Base-by-base conservation (phyloP, 257 asterid genomes). In the Mitragyna speciosa region DNA sequence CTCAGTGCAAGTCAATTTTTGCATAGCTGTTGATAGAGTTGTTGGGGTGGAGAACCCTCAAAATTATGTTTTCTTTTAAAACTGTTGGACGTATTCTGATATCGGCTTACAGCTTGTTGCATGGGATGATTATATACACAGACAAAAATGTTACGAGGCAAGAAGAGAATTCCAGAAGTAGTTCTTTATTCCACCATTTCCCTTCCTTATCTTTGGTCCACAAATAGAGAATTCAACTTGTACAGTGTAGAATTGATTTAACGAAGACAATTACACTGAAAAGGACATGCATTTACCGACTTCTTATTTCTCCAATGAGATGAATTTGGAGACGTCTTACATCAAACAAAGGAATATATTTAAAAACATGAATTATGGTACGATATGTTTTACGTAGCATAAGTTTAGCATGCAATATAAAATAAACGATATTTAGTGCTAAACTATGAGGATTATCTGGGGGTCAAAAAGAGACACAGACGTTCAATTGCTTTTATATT, bases 211-310 rank as follows among this genome's bases (percentile, higher is more conserved):
- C 10, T 22, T 68, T 68, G 83, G 86, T 75, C 83, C 83, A 74
- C 85, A 76, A 15, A 41, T 41, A 36, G 7, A 7, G 36, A 30
- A 30, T 41, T 7, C 28, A 33, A 33, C 33, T 15, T 5, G 12
- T 31, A 33, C n/a, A 33, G 14, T 30, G 31, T 45, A 14, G 58
- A n/a, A 26, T 78, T 78, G 76, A 51, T 36, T 28, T 54, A 72
- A 56, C 66, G 19, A 71, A 54, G n/a, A 39, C 26, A 83, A 12
- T 58, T 33, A 14, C 1, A 51, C 20, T 72, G 82, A 83, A 76
- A 79, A 83, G 22, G 79, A 76, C 79, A 1, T 28, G 73, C 84
- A 83, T 80, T 80, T 47, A 19, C 76, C 76, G 66, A 54, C 75
- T 26, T 49, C 48, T 39, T 17, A 7, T 12, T 45, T 45, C 26